Evolutionary conservation across 2,329 filamentous ascomycete genomes (phyloP).

Genomic region (Didymella lethalis): DNA sequence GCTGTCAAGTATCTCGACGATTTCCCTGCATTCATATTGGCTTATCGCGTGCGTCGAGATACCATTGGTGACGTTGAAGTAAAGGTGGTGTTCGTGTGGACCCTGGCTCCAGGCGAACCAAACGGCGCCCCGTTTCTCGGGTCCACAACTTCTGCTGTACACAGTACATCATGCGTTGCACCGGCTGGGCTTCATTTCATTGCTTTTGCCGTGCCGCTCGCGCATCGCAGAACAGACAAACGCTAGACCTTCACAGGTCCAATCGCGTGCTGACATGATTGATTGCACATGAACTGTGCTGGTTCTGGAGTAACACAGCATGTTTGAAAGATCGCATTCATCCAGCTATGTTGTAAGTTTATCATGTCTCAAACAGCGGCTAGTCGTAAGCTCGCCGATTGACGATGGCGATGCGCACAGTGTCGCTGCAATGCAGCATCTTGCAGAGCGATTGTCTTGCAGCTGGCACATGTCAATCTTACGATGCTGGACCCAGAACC

Average conservation of each 20-base stretch:
- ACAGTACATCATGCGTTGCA: conserved; percentile 22
- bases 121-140: conserved; percentile 15
- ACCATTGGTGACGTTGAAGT: conserved; percentile 22
- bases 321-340: neutral
- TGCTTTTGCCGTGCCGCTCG: conserved; percentile 36
- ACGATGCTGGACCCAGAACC: neutral
- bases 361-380: neutral
- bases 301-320: neutral
- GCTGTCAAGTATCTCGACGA: conserved; percentile 37
- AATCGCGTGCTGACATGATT: neutral
- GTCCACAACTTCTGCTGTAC: conserved; percentile 32
- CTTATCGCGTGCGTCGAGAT: conserved; percentile 13
- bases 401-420: neutral
- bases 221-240: conserved; percentile 17
- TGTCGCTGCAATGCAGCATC: conserved; percentile 5
- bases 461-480: conserved; percentile 8
- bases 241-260: neutral
- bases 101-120: conserved; percentile 23
- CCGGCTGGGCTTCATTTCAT: conserved; percentile 20
- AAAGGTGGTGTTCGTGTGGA: conserved; percentile 16
- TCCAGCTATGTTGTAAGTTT: neutral
- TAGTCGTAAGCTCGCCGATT: neutral
- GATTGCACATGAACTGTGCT: neutral
- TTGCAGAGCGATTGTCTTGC: conserved; percentile 15
- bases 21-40: conserved; percentile 30